Conservation (phyloP, 83 land plant species). For the Picea engelmannii region DNA sequence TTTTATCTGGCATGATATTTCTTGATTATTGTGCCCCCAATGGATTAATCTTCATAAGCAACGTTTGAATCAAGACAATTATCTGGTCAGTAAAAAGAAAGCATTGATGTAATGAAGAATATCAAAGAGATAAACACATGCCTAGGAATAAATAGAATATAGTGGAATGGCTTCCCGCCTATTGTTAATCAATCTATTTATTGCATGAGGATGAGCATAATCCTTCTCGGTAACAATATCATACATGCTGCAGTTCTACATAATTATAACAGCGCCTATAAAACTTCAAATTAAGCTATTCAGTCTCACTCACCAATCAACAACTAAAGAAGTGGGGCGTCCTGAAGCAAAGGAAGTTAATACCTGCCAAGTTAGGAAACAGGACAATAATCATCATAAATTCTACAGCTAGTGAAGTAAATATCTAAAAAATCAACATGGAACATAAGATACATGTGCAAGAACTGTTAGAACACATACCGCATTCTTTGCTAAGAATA, state of each 20-base stretch:
- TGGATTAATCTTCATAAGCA: neutral
- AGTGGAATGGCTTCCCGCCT: neutral
- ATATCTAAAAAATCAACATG: neutral
- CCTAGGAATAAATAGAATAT: neutral
- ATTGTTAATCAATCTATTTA: neutral
- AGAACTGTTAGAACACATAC: slow-evolving; percentile 41
- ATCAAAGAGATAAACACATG: neutral
- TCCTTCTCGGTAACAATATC: neutral
- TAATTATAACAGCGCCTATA: neutral
- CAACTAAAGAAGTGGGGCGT: slow-evolving; percentile 90
- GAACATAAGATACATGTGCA: neutral
- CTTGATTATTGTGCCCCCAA: neutral
- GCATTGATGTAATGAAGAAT: neutral
- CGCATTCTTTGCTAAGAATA: slow-evolving; percentile 96
- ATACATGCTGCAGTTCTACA: neutral
- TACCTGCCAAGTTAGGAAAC: slow-evolving; percentile 50
- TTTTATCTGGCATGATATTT: neutral
- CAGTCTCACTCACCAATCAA: slow-evolving; percentile 67
- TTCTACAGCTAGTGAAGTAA: neutral
- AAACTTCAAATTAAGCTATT: slow-evolving; percentile 3
- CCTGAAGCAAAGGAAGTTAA: slow-evolving; percentile 96
- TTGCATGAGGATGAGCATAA: neutral
- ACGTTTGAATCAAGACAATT: neutral
- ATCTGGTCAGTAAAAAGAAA: neutral
- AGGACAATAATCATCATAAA: slow-evolving; percentile 9